Base-by-base conservation (phyloP, 768 basidiomycete genomes). In the Coprinopsis marcescibilis region DNA sequence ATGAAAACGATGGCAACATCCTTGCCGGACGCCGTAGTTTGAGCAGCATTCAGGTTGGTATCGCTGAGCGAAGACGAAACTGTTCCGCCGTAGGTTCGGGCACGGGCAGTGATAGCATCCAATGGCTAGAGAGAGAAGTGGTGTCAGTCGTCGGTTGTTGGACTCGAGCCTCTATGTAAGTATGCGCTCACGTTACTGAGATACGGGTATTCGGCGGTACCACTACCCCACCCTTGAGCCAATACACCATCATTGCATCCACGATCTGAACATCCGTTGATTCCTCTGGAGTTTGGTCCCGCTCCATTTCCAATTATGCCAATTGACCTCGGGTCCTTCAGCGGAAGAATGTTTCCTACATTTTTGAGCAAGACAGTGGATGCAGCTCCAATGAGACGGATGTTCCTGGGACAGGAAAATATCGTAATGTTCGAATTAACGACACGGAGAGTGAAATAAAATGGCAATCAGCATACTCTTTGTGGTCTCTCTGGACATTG, bases 331-430 rank as follows among this genome's bases (percentile, higher is more conserved):
- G 74, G 70, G 34, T 66, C 58, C 43, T 70, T 63, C 46, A 80
- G 52, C 48, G 83, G 70, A 40, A 80, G 58, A 14, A 64, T 62
- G 38, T 61, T 60, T 32, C 69, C 65, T 3, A 53, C 59, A 55
- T 85, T 85, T 61, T 84, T 86, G 35, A 86, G 65, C 27, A 85
- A 65, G 13, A 84, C 76, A 1, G 77, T 80, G 6, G 78, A 78
- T 0, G 81, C 77, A 2, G 76, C 77, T 30, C 76, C 83, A 34
- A 85, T 78, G 30, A 70, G 60, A 4, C 78, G 72, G 34, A 85
- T 78, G 23, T 83, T 49, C 63, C 65, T 84, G 48, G 26, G 48
- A n/a, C 4, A 12, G 14, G 15, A 30, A 13, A 30, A 17, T 11
- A 26, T 20, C 14, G 8, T 20, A 29, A 6, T 19, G 34, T 23